Base-by-base conservation (phyloP, 1,284 basidiomycete genomes). In the Marasmius fiardii region DNA sequence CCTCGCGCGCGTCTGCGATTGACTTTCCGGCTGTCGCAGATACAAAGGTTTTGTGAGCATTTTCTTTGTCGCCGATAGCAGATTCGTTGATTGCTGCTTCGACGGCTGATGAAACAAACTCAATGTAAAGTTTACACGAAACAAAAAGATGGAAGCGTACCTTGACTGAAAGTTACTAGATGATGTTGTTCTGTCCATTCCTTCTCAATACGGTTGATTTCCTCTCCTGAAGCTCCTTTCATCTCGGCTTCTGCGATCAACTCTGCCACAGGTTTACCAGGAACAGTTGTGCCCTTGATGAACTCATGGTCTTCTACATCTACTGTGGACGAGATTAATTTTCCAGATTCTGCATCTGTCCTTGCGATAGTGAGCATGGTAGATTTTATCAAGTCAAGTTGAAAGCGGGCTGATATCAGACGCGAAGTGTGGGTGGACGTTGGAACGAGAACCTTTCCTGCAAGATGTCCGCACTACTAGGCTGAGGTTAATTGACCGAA, bases 381-480 rank as follows among this genome's bases (percentile, higher is more conserved):
- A 52, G 89, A 88, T 66, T 92, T 88, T 61, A 96, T 78, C 56
- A 96, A 76, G 70, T 96, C 93, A 61, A 92, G 84, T 71, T 94
- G 92, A 76, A 95, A 93, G 26, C 93, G 88, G 31, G 90, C 79
- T 12, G 92, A 83, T 60, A 93, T 79, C 54, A 96, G 82, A 34
- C 94, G 87, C 50, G 90, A 89, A 60, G 92, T 78, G 66, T 95
- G 93, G 21, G 91, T 88, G 10, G 90, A 92, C 3, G 90, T 87
- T 14, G 93, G 93, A 1, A 96, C 93, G 55, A 96, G 81, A 43
- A 96, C 93, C 72, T 96, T 96, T 56, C 93, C 93, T n/a, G 89
- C 90, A 66, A 95, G 81, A 74, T 96, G 93, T 18, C 93, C 93
- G 67, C 93, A 96, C 83, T 85, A 31, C 28, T 31, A 31, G 28